Conservation (phyloP, 2,329 filamentous ascomycete species). For the Polytolypa hystricis region DNA sequence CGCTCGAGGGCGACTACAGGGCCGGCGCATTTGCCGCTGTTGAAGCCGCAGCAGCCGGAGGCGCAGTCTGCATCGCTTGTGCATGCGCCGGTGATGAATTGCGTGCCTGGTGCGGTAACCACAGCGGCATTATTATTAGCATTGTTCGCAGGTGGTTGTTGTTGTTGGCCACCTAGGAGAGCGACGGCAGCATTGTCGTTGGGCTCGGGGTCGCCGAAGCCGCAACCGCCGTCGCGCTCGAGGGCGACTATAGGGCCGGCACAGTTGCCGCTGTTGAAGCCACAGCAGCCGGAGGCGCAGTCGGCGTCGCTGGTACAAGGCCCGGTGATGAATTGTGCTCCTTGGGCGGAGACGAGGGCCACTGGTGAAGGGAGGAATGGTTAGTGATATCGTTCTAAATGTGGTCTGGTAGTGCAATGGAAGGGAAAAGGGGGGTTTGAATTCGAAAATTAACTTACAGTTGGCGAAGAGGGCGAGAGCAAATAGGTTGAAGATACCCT, state of each 20-base stretch:
- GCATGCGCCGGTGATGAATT: conserved; percentile 31
- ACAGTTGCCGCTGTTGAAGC: conserved; percentile 18
- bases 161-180: conserved; percentile 5
- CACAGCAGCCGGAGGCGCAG: conserved; percentile 19
- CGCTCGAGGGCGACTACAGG: conserved; percentile 23
- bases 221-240: conserved; percentile 17
- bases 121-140: conserved; percentile 5
- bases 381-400: neutral
- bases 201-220: conserved; percentile 16
- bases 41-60: conserved; percentile 24
- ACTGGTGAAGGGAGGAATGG: conserved; percentile 5
- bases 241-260: conserved; percentile 17
- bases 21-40: conserved; percentile 25
- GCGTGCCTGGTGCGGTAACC: conserved; percentile 15
- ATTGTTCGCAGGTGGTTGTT: conserved; percentile 3
- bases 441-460: conserved; percentile 2
- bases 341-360: conserved; percentile 9
- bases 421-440: neutral
- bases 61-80: conserved; percentile 28
- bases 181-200: conserved; percentile 16
- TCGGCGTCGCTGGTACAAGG: conserved; percentile 16
- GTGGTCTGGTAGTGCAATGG: neutral
- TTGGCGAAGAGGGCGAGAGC: conserved; percentile 6
- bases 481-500: neutral
- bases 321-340: conserved; percentile 21